These are phyloP conservation scores for Linum tenue DNA, from an alignment of 345 rosid genomes.

Conservation along the genomic window DNA sequence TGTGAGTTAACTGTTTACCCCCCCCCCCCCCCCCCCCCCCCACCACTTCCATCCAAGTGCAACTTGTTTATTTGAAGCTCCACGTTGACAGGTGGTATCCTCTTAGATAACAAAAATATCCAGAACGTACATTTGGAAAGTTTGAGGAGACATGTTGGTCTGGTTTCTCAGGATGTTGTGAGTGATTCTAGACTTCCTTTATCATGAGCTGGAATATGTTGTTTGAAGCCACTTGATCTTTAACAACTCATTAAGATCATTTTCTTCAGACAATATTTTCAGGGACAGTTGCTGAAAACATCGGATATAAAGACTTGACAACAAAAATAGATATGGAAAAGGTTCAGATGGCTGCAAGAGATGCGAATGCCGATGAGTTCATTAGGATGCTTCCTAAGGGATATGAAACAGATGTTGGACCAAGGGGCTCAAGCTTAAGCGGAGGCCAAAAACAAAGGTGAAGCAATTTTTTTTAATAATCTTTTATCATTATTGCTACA, in stretches of 20 bases:
- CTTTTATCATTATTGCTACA: not conserved
- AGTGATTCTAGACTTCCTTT: conserved; percentile 21
- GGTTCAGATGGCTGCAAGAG: conserved; percentile 62
- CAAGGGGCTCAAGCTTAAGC: conserved; percentile 80
- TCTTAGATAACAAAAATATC: conserved; percentile 54
- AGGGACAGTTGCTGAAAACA: conserved; percentile 89
- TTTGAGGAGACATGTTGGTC: conserved; percentile 75
- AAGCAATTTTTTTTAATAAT: conserved; percentile 8
- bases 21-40: no score
- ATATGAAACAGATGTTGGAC: conserved; percentile 66
- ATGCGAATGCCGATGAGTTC: conserved; percentile 88
- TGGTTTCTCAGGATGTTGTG: conserved; percentile 94
- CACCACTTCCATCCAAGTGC: not conserved
- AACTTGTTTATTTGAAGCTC: not conserved
- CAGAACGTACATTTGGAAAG: conserved; percentile 47
- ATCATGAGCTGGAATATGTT: not conserved
- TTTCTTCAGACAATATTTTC: conserved; percentile 65
- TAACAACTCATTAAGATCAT: conserved; percentile 12
- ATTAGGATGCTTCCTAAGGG: conserved; percentile 67
- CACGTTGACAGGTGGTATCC: conserved; percentile 45
- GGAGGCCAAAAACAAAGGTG: conserved; percentile 98
- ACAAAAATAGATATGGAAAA: conserved; percentile 57
- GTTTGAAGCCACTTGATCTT: not conserved
- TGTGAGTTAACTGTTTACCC: not conserved
- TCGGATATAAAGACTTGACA: conserved; percentile 76